phyloP scores from a whole-genome alignment of 2,329 filamentous ascomycete species.

The Aureobasidium zeae region DNA sequence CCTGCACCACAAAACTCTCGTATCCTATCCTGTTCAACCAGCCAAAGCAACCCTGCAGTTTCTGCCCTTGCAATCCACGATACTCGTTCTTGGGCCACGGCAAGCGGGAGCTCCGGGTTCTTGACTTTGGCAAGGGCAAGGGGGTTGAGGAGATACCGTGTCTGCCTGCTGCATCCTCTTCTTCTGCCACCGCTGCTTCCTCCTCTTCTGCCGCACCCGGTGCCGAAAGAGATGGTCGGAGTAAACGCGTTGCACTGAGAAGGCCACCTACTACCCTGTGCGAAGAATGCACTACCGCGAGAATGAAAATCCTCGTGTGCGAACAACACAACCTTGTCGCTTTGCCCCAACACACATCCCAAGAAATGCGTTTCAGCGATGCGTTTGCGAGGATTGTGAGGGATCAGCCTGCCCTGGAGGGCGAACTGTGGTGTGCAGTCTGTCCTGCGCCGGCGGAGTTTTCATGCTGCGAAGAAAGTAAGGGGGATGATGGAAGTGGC shows the following conservation, averaged over 20 bases:
- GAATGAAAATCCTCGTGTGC: constrained; percentile 31
- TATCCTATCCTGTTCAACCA: constrained; percentile 35
- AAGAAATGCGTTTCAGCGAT: constrained; percentile 20
- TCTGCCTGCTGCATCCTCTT: too few relatives aligned
- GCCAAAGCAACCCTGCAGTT: constrained; percentile 29
- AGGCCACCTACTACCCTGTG: constrained; percentile 31
- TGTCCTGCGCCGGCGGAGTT: constrained; percentile 34
- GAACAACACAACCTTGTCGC: constrained; percentile 25
- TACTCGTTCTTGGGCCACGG: constrained; percentile 88
- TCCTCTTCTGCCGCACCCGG: too few relatives aligned
- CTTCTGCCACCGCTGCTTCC: too few relatives aligned
- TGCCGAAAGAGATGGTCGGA: not conserved
- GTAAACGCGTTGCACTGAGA: too few relatives aligned
- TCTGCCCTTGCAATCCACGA: constrained; percentile 60
- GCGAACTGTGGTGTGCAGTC: constrained; percentile 33
- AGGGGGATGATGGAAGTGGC: constrained; percentile 1
- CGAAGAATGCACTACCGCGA: constrained; percentile 27
- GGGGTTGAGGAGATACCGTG: not conserved
- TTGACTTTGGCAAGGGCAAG: not conserved
- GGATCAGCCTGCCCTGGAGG: constrained; percentile 3
- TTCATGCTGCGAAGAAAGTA: constrained; percentile 24
- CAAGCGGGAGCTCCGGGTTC: constrained; percentile 64
- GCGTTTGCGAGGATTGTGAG: constrained; percentile 23
- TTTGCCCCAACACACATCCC: constrained; percentile 19
- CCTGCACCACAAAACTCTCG: constrained; percentile 31